Conservation (phyloP, 768 basidiomycete species). For the Sistotremastrum niveocremeum region DNA sequence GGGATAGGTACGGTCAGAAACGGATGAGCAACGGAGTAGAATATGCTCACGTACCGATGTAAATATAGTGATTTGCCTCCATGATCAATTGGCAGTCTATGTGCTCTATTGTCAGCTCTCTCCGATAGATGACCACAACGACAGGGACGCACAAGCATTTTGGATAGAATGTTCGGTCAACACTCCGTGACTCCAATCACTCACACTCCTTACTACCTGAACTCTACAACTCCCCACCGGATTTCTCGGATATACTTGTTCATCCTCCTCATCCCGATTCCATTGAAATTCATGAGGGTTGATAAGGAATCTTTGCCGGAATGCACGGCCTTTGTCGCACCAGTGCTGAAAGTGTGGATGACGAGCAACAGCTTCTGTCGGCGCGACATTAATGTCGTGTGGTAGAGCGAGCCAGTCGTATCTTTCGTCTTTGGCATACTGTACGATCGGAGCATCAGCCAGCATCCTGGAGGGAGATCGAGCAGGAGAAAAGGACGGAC, state of each 20-base stretch:
- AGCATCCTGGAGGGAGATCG: conserved; percentile 16
- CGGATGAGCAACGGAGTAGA: background rate
- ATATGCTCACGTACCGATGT: conserved; percentile 55
- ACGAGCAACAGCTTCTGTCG: conserved; percentile 56
- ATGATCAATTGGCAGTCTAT: conserved; percentile 67
- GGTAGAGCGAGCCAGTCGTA: conserved; percentile 69
- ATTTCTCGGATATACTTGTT: conserved; percentile 26
- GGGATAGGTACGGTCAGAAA: conserved; percentile 7
- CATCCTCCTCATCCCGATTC: conserved; percentile 24
- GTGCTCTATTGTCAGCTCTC: background rate
- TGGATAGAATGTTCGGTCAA: conserved; percentile 85
- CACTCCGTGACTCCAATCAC: conserved; percentile 91
- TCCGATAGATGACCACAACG: background rate
- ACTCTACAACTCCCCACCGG: conserved; percentile 48
- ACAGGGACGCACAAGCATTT: conserved; percentile 60
- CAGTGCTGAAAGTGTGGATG: conserved; percentile 62
- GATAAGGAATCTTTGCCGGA: conserved; percentile 53
- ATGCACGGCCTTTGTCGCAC: conserved; percentile 40
- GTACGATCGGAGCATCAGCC: too few species aligned
- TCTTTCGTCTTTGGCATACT: conserved; percentile 7
- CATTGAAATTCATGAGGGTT: conserved; percentile 3
- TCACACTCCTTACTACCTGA: conserved; percentile 76
- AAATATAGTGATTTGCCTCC: conserved; percentile 80
- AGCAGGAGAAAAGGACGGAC: conserved; percentile 19
- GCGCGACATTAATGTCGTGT: conserved; percentile 46